These are phyloP conservation scores for Russula griseocarnosa DNA, from an alignment of 768 basidiomycete species.

Conservation along the genomic window DNA sequence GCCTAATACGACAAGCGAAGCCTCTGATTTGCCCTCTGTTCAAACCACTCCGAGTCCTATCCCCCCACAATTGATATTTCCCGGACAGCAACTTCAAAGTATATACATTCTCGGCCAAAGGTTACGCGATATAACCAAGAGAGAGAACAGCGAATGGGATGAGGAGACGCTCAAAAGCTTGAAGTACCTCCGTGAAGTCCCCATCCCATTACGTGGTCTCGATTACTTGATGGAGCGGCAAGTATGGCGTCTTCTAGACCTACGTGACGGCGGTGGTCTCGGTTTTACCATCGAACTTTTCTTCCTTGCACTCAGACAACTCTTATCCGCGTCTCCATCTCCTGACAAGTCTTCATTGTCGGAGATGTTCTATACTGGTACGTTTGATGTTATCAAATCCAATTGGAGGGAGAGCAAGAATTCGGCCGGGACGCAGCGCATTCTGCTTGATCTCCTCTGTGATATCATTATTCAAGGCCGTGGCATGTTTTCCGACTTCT, in stretches of 20 bases:
- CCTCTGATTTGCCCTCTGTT: background rate
- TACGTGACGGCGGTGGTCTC: constrained; percentile 6
- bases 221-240: constrained; percentile 4
- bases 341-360: background rate
- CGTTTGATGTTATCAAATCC: background rate
- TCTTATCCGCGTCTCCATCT: background rate
- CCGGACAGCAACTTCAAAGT: background rate
- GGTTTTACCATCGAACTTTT: constrained; percentile 9
- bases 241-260: constrained; percentile 6
- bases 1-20: background rate
- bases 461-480: constrained; percentile 7
- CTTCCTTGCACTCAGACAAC: constrained; percentile 13
- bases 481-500: background rate
- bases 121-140: background rate
- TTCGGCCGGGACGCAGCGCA: background rate
- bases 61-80: background rate
- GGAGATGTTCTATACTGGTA: background rate
- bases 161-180: background rate
- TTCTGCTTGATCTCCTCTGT: constrained; percentile 10
- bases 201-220: background rate
- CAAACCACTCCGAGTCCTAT: background rate
- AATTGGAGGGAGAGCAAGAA: background rate
- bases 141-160: background rate
- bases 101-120: background rate
- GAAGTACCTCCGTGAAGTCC: background rate